Conservation (phyloP, 2,329 filamentous ascomycete species). For the Fusarium oxysporum region DNA sequence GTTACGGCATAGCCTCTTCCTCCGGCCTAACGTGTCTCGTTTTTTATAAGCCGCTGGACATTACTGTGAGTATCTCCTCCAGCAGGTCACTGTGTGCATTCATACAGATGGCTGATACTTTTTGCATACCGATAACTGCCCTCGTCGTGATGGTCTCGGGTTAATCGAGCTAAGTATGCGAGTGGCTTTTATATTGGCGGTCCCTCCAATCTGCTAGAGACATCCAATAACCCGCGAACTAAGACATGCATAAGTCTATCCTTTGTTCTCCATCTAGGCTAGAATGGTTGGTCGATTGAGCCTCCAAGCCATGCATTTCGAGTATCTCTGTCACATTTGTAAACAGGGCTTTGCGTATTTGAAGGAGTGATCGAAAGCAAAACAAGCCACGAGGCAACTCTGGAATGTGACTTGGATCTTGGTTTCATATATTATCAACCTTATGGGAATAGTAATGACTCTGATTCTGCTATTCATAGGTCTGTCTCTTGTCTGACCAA, state of each 20-base stretch:
- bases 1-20: neutral
- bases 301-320: neutral
- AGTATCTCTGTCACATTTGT: neutral
- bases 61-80: neutral
- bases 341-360: neutral
- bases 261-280: conserved; percentile 23
- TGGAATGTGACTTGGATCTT: conserved; percentile 15
- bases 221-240: conserved; percentile 18
- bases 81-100: neutral
- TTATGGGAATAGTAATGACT: neutral
- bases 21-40: conserved; percentile 12
- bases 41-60: neutral
- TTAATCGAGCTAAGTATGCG: neutral
- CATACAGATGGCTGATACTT: neutral
- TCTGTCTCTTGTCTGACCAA: neutral
- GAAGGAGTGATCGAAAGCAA: neutral
- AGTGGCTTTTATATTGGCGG: neutral
- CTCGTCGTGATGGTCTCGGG: neutral
- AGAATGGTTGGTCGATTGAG: conserved; percentile 2
- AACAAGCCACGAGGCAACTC: conserved; percentile 3
- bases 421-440: neutral
- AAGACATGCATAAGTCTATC: conserved; percentile 11
- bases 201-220: neutral
- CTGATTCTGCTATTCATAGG: neutral
- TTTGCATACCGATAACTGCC: conserved; percentile 9